Percentiles rank a stretch among this genome's conserved stretches.
Conservation (phyloP, 2,329 filamentous ascomycete species). For the Aphanocladium album region DNA sequence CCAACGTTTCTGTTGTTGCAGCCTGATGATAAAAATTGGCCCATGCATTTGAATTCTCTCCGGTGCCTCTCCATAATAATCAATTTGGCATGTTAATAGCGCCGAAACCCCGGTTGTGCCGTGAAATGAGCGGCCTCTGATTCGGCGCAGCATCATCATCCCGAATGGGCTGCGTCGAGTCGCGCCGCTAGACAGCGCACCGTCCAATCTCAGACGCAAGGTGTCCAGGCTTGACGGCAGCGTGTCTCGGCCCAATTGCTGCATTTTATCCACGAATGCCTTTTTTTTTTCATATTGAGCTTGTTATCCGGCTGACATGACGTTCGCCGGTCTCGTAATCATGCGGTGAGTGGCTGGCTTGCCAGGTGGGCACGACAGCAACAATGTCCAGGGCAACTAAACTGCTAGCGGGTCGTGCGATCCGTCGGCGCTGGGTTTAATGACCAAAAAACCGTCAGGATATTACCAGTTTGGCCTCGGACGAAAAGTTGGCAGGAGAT, state of each 20-base stretch:
- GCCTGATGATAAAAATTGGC: not conserved
- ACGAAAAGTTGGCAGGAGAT: not conserved
- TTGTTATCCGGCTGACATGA: not conserved
- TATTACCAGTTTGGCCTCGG: not conserved
- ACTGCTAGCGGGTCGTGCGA: too few relatives aligned
- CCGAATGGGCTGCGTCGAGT: too few relatives aligned
- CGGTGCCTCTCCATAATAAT: too few relatives aligned
- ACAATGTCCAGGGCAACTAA: too few relatives aligned
- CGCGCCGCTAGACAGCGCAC: not conserved
- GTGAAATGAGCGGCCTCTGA: not conserved
- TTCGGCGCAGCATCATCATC: not conserved
- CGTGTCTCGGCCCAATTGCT: not conserved
- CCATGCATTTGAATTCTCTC: too few relatives aligned
- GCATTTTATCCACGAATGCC: not conserved
- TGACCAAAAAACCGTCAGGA: too few relatives aligned
- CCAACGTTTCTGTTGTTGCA: not conserved
- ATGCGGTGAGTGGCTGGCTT: not conserved
- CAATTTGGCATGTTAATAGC: not conserved
- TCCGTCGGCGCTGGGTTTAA: too few relatives aligned
- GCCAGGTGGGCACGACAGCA: not conserved
- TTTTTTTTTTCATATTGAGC: too few relatives aligned
- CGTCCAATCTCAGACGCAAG: not conserved
- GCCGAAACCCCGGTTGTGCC: not conserved
- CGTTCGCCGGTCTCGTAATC: not conserved
- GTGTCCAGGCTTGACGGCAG: not conserved